These are phyloP conservation scores for Gremmenia infestans DNA, from an alignment of 2,329 filamentous ascomycete genomes.

Conservation along the genomic window DNA sequence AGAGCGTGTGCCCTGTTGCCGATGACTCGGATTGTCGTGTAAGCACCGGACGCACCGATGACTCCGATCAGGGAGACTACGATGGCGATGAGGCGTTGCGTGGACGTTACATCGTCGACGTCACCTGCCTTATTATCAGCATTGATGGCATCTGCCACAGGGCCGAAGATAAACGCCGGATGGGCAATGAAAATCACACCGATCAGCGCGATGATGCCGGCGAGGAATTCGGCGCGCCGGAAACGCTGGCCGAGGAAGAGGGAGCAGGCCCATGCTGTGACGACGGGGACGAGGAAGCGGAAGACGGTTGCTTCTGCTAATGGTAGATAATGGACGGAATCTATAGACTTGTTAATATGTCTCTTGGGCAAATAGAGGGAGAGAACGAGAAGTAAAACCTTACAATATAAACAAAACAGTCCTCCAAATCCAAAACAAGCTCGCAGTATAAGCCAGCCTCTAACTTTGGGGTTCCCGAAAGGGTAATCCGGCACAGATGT, in stretches of 20 bases:
- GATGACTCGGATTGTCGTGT: slow-evolving; percentile 72
- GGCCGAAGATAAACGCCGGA: slow-evolving; percentile 34
- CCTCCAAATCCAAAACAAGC: slow-evolving; percentile 71
- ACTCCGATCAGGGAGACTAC: slow-evolving; percentile 71
- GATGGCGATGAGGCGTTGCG: slow-evolving; percentile 54
- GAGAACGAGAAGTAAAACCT: too few relatives aligned
- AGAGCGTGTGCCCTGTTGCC: slow-evolving; percentile 75
- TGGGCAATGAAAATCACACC: slow-evolving; percentile 82
- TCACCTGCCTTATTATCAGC: slow-evolving; percentile 3
- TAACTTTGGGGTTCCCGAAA: slow-evolving; percentile 61
- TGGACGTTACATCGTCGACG: slow-evolving; percentile 19
- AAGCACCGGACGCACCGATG: slow-evolving; percentile 68
- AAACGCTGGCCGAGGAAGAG: slow-evolving; percentile 70
- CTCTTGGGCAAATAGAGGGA: too few relatives aligned
- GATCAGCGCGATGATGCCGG: slow-evolving; percentile 66
- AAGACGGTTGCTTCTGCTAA: slow-evolving; percentile 87
- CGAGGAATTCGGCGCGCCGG: slow-evolving; percentile 69
- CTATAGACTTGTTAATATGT: slow-evolving; percentile 9
- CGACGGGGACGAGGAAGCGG: slow-evolving; percentile 78
- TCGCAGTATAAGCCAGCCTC: slow-evolving; percentile 62
- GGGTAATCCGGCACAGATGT: slow-evolving; percentile 64
- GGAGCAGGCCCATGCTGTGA: slow-evolving; percentile 76
- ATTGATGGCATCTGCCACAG: slow-evolving; percentile 10
- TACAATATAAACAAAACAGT: slow-evolving; percentile 55
- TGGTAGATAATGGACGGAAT: slow-evolving; percentile 62